These are phyloP conservation scores for Malassezia slooffiae DNA, from an alignment of 1,284 basidiomycete genomes.

Conservation along the genomic window DNA sequence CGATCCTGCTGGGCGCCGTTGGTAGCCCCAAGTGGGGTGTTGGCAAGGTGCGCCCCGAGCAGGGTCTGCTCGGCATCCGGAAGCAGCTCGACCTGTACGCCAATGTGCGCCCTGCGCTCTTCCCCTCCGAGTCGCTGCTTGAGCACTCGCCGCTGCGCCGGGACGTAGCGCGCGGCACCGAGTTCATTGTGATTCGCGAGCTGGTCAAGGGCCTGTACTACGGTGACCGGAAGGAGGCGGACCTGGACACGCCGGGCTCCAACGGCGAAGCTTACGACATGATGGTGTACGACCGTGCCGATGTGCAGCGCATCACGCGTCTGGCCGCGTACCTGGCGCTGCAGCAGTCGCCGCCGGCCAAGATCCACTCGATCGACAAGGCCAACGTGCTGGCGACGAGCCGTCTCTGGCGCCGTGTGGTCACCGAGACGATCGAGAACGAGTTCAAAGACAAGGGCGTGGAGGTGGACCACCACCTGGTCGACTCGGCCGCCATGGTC, in stretches of 20 bases:
- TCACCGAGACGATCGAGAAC: constrained; percentile 37
- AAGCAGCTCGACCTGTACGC: constrained; percentile 90
- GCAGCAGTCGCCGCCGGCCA: constrained; percentile 65
- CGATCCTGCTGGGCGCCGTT: constrained; percentile 57
- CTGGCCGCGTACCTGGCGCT: constrained; percentile 89
- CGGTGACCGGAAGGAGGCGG: constrained; percentile 72
- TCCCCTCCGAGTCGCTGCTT: constrained; percentile 81
- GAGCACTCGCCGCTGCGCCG: constrained; percentile 84
- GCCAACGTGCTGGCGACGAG: constrained; percentile 96
- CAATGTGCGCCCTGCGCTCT: constrained; percentile 93
- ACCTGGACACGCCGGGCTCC: constrained; percentile 44
- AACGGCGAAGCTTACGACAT: constrained; percentile 47
- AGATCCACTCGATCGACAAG: constrained; percentile 92
- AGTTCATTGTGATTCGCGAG: constrained; percentile 90
- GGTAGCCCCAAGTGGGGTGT: constrained; percentile 97
- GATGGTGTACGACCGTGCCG: constrained; percentile 80
- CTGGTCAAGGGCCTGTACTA: constrained; percentile 63
- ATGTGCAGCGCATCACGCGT: constrained; percentile 87
- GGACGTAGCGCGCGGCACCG: constrained; percentile 69
- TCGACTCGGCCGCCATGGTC: constrained; percentile 93
- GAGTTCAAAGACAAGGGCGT: constrained; percentile 34
- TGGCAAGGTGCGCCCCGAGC: constrained; percentile 85
- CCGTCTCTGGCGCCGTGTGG: constrained; percentile 72
- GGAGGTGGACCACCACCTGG: constrained; percentile 58
- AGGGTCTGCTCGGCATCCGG: constrained; percentile 78